These are phyloP conservation scores for Parasarocladium wereldwijsianum DNA, from an alignment of 2,329 filamentous ascomycete species.

Conservation along the genomic window DNA sequence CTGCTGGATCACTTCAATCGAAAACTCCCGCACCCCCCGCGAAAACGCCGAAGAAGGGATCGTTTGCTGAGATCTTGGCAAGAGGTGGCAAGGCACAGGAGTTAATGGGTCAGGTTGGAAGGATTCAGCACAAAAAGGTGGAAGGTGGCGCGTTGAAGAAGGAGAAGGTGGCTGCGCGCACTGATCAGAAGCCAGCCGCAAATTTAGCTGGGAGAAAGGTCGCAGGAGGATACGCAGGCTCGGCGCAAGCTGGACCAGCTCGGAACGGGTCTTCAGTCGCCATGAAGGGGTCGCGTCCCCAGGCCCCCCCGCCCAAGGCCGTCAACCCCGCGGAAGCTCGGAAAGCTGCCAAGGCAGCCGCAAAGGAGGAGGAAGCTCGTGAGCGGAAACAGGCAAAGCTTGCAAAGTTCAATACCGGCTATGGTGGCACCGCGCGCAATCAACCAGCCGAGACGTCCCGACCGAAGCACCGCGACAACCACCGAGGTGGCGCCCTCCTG, in stretches of 20 bases:
- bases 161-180: slow-evolving; percentile 21
- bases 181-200: slow-evolving; percentile 16
- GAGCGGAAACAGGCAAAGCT: slow-evolving; percentile 49
- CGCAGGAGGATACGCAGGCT: slow-evolving; percentile 16
- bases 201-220: slow-evolving; percentile 6
- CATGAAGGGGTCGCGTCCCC: slow-evolving; percentile 1
- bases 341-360: slow-evolving; percentile 3
- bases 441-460: slow-evolving; percentile 20
- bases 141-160: slow-evolving; percentile 41
- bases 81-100: slow-evolving; percentile 53
- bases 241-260: slow-evolving; percentile 14
- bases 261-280: slow-evolving; percentile 10
- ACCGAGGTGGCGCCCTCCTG: slow-evolving; percentile 26
- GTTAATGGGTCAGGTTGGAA: slow-evolving; percentile 46
- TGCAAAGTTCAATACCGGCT: slow-evolving; percentile 46
- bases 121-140: slow-evolving; percentile 61
- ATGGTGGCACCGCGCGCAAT: slow-evolving; percentile 50
- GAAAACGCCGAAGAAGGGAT: slow-evolving; percentile 51
- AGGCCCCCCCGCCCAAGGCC: not conserved
- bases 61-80: slow-evolving; percentile 60
- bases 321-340: not conserved
- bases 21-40: slow-evolving; percentile 31
- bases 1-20: slow-evolving; percentile 22
- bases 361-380: slow-evolving; percentile 15
- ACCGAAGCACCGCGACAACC: slow-evolving; percentile 16